Evolutionary conservation across 805 yeast genomes (phyloP), one percentile per base, ranked within the genome.

Genomic region (Saccharomycopsis fibuligera): DNA sequence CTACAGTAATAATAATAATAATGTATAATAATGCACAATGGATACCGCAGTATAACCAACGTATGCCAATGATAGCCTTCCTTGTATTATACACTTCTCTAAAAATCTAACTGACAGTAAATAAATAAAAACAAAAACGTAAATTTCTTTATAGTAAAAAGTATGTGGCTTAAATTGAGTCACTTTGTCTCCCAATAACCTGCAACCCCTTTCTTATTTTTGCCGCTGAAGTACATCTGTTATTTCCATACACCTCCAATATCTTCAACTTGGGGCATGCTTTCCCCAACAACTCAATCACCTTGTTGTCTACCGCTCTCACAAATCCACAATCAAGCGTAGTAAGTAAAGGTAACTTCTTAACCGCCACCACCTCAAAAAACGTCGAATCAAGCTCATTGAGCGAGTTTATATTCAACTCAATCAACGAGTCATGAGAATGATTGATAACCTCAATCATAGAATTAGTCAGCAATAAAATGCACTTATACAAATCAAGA

Each of bases 181-280:
- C 88, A 57, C 82, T 78, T 61, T 84, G 89, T 53, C 91, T 71
- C 4, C 96, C 96, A 49, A 86, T 78, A 5, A 86, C 68, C 48
- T 76, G 74, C 35, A 86, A 61, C 12, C 79, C 83, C 4, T 68
- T 67, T 47, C 83, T 67, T 1, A 75, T 62, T 3, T 62, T 64
- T 1, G 86, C 83, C 23, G 69, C 68, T 6, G 71, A 66, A 1
- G 89, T 77, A 50, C 88, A 77, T 57, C 79, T 68, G 60, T 84
- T 86, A 59, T 83, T 72, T 1, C 96, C 96, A 62, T 82, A 88
- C 14, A 87, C 90, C 57, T 87, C 95, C 48, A 91, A 60, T 14
- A 85, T 70, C 41, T 73, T 71, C 49, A 91, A 64, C 41, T 76
- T 76, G 0, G 80, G 75, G 54, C 93, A 86, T 9, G 75, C 71